Conservation (phyloP, 1,139 yeast genomes). For the Geotrichum cucujoidarum region DNA sequence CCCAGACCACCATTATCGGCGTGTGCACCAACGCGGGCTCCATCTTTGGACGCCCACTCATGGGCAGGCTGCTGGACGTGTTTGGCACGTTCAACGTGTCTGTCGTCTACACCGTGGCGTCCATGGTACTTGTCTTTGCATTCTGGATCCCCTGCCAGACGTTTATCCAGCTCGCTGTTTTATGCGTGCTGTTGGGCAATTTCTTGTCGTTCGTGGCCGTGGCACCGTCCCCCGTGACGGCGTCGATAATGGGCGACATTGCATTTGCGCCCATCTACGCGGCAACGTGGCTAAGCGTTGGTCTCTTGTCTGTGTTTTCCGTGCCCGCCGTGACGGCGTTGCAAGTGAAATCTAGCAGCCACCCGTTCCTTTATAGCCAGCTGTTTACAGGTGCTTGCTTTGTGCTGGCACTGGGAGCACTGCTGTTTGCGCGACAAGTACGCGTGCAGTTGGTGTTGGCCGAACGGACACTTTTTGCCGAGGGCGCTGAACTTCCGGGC, state of each 20-base stretch:
- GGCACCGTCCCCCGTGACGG: conserved; percentile 36
- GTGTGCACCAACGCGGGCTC: conserved; percentile 63
- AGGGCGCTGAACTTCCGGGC: neutral
- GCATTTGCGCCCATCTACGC: conserved; percentile 60
- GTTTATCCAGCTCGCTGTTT: conserved; percentile 47
- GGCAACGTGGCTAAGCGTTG: conserved; percentile 47
- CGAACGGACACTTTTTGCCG: neutral
- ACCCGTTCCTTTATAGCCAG: conserved; percentile 56
- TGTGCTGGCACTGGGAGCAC: conserved; percentile 1
- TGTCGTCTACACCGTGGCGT: conserved; percentile 32
- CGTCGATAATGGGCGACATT: conserved; percentile 44
- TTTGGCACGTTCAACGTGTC: conserved; percentile 57
- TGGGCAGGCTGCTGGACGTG: conserved; percentile 55
- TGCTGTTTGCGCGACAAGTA: conserved; percentile 6
- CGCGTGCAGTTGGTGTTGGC: neutral
- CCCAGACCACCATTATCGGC: conserved; percentile 56
- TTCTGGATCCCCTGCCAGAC: conserved; percentile 62
- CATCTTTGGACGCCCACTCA: conserved; percentile 57
- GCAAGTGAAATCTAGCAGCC: conserved; percentile 11
- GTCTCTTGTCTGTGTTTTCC: conserved; percentile 44
- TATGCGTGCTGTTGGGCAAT: conserved; percentile 46
- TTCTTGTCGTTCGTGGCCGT: conserved; percentile 48
- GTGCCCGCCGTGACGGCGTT: conserved; percentile 30
- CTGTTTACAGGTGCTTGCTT: conserved; percentile 49
- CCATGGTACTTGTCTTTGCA: conserved; percentile 40